Evolutionary conservation across 2,329 filamentous ascomycete species (phyloP), one percentile per base, ranked within the genome.

Genomic region (Epichloe sylvatica): DNA sequence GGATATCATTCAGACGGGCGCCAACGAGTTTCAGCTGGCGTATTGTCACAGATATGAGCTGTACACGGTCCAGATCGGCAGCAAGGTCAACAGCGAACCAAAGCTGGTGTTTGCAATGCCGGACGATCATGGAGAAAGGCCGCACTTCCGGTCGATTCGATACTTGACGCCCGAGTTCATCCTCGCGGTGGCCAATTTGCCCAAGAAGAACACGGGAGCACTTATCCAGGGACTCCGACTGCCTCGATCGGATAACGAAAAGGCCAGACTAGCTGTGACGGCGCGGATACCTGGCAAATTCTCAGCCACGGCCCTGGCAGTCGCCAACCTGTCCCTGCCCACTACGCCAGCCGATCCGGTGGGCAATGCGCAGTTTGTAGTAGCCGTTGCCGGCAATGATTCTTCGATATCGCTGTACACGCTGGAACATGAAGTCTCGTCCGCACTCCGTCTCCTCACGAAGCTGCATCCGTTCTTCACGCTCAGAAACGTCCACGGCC

Each of bases 361-460:
- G 47, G 78, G 77, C 47, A 80, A 84, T 52, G 78, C 82, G 44
- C 88, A 96, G 66, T 84, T 88, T 55, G 77, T 84, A 44, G 75
- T 95, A 55, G 90, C 89, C 6, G 80, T 94, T 13, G 85, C 86
- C 3, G 84, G 83, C 8, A 84, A 85, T 57, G 86, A 94, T 63
- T 80, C 81, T 52, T 88, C 86, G 11, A 82, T 95, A 55, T 79
- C 78, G 5, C 69, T 95, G 30, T 84, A 83, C 64, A 90, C 86
- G 0, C 69, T 94, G 51, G 84, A 94, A 55, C 85, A 87, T 61
- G 71, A 71, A 51, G 62, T 66, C 17, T 64, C 70, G 34, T 63
- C 63, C 21, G 63, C 64, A 8, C 63, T 78, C 44, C 71, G 74
- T 39, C 63, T 81, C 36, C 65, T 81, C 41, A 60, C 68, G 49